Conservation (phyloP, 352 stramenopile species). For the Phytophthora ohioensis region DNA sequence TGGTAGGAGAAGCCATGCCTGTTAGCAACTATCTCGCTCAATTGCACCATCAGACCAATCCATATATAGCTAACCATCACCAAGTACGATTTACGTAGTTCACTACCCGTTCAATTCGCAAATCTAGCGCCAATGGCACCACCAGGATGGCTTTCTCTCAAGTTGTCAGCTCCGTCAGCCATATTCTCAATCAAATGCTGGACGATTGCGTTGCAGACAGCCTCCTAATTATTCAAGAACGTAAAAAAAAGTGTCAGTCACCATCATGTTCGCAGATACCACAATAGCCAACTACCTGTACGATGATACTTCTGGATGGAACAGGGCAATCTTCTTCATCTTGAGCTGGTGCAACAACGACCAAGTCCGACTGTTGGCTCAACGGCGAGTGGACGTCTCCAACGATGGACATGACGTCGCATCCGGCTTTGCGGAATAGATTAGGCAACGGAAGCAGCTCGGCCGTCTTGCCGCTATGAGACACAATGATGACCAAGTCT, state of each 20-base stretch:
- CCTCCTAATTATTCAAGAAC: conserved; percentile 51
- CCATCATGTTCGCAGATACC: background rate
- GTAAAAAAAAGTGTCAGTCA: background rate
- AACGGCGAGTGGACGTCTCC: conserved; percentile 50
- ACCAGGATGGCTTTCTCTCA: conserved; percentile 72
- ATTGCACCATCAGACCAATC: background rate
- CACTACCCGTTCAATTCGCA: conserved; percentile 23
- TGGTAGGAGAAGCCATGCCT: conserved; percentile 11
- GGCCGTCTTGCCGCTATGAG: conserved; percentile 72
- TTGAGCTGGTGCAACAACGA: conserved; percentile 51
- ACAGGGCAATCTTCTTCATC: conserved; percentile 66
- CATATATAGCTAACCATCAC: conserved; percentile 9
- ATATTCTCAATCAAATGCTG: conserved; percentile 62
- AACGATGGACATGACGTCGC: conserved; percentile 62
- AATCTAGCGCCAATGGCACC: conserved; percentile 67
- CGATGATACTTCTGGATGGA: conserved; percentile 80
- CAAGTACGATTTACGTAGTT: background rate
- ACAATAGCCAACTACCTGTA: conserved; percentile 50
- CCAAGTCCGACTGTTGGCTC: conserved; percentile 44
- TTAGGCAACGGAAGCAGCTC: conserved; percentile 67
- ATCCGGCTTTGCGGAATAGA: conserved; percentile 50
- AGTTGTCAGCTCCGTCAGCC: conserved; percentile 34
- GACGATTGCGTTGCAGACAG: conserved; percentile 77
- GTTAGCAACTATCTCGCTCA: too few species aligned
- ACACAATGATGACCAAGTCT: conserved; percentile 79